Evolutionary conservation across 768 basidiomycete species (phyloP).

Genomic region (Gloeopeniophorella convolvens): DNA sequence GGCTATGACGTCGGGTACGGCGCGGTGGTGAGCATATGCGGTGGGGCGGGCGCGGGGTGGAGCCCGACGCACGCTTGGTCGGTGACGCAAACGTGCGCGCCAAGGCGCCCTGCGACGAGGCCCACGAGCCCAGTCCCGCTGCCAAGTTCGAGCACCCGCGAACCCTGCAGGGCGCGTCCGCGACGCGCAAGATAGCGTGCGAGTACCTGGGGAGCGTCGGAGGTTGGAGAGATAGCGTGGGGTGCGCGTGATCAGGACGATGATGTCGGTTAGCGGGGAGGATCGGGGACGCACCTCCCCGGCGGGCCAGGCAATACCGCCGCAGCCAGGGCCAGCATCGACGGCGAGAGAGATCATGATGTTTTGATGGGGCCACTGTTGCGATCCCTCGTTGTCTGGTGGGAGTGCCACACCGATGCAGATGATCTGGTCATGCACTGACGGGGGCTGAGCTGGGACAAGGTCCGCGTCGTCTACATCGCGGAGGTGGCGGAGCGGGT

Average conservation of each 20-base stretch:
- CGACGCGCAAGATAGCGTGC: constrained; percentile 64
- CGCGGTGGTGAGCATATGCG: background rate
- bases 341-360: constrained; percentile 50
- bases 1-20: constrained; percentile 37
- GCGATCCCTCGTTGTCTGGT: constrained; percentile 7
- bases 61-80: constrained; percentile 74
- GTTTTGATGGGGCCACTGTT: constrained; percentile 2
- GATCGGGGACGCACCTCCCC: constrained; percentile 55
- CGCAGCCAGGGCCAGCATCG: constrained; percentile 84
- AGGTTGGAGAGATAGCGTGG: constrained; percentile 2
- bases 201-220: constrained; percentile 50
- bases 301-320: constrained; percentile 89
- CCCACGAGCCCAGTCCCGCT: constrained; percentile 94
- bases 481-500: constrained; percentile 59
- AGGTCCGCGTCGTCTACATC: constrained; percentile 28
- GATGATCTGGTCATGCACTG: constrained; percentile 42
- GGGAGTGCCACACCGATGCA: constrained; percentile 33
- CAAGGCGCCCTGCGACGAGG: constrained; percentile 66
- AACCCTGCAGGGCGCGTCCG: constrained; percentile 45
- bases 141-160: constrained; percentile 73
- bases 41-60: background rate
- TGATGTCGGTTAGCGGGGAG: background rate
- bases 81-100: constrained; percentile 67
- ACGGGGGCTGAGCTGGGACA: constrained; percentile 49
- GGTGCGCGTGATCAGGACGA: background rate